Evolutionary conservation across 192 early-diverging fungal genomes (phyloP).

Genomic region (Coemansia sp.): DNA sequence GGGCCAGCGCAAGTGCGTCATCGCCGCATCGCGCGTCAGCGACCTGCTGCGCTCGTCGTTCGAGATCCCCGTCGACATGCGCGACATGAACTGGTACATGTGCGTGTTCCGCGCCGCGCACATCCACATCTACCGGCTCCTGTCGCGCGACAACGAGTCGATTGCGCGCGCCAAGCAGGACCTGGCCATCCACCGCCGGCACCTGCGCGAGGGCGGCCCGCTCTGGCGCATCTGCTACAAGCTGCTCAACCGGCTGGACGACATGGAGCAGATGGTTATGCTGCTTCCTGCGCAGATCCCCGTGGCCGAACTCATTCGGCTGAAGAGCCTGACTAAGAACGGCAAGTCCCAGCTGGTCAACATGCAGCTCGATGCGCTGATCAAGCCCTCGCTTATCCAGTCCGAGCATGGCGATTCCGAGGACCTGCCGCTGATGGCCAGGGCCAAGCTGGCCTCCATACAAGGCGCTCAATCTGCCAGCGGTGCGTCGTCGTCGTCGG

Average conservation of each 20-base stretch:
- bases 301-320: slow-evolving; percentile 40
- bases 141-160: slow-evolving; percentile 44
- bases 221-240: slow-evolving; percentile 56
- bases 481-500: background rate
- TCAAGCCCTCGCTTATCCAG: slow-evolving; percentile 48
- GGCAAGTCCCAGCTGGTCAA: slow-evolving; percentile 54
- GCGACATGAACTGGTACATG: slow-evolving; percentile 59
- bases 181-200: slow-evolving; percentile 50
- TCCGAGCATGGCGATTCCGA: slow-evolving; percentile 41
- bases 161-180: slow-evolving; percentile 53
- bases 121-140: slow-evolving; percentile 49
- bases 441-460: slow-evolving; percentile 15
- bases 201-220: slow-evolving; percentile 49
- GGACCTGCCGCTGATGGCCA: slow-evolving; percentile 41
- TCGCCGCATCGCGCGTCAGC: slow-evolving; percentile 50
- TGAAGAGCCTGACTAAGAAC: slow-evolving; percentile 47
- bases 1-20: slow-evolving; percentile 54
- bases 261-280: slow-evolving; percentile 59
- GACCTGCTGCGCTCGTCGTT: slow-evolving; percentile 50
- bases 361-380: slow-evolving; percentile 52
- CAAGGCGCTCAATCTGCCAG: background rate
- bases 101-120: slow-evolving; percentile 54
- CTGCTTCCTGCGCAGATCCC: slow-evolving; percentile 54
- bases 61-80: slow-evolving; percentile 44
- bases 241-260: slow-evolving; percentile 50